Base-by-base conservation (phyloP, 768 basidiomycete genomes). In the Psilocybe sp. region DNA sequence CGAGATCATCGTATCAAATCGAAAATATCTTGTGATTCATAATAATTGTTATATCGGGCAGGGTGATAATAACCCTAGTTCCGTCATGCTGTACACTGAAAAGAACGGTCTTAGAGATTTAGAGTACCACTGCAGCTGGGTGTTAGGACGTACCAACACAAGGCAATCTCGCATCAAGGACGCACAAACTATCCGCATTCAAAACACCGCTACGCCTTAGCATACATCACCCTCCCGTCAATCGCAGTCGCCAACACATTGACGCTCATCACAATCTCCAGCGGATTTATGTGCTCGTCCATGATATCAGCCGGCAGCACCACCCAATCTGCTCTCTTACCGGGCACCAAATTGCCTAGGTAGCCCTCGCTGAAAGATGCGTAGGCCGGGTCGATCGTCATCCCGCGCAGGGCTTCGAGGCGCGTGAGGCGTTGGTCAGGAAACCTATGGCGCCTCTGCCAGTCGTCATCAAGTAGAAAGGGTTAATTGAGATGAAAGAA, bases 361-460 rank as follows among this genome's bases (percentile, higher is more conserved):
- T 60, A 69, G 33, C 76, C 63, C 57, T 92, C 89, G 0, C 80
- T 81, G 68, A 95, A 93, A 0, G 88, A 87, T 10, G 93, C 92
- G 63, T 89, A 93, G 0, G 92, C 92, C 1, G 90, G 80, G 59
- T 91, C 86, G 23, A 90, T 78, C 3, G 92, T 95, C 84, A 94
- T 89, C 11, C 87, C 88, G 73, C 79, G 74, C 16, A 96, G 69
- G 5, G 93, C 88, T 64, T 96, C 87, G 47, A 75, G 66, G 9
- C 92, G 79, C 10, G 82, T 84, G 49, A 97, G 68, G 32, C 82
- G 76, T 65, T 97, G 81, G 41, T 87, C 80, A 0, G 92, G 87
- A 66, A 89, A 94, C 90, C 92, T 92, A 28, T 4, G 23, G 23
- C 13, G 12, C 28, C 14, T 4, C 8, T 46, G 1, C 11, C 23